Conservation (phyloP, 257 asterid species). For the Nicotiana sylvestris region DNA sequence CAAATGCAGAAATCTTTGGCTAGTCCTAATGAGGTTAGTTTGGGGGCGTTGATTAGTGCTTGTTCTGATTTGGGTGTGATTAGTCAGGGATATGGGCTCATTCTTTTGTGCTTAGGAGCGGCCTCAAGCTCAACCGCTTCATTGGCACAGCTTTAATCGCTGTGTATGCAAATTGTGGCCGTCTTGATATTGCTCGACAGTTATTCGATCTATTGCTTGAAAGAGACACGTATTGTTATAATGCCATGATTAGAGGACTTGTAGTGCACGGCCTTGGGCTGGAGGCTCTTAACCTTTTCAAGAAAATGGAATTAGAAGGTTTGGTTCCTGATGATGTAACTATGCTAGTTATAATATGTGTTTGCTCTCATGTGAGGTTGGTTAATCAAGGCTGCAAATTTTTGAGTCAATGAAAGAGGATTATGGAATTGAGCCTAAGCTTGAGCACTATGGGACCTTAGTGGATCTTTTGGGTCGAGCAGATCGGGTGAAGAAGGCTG, state of each 20-base stretch:
- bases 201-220: conserved; percentile 22
- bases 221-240: conserved; percentile 34
- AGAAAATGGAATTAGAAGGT: conserved; percentile 28
- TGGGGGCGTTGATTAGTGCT: conserved; percentile 34
- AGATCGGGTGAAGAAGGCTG: conserved; percentile 46
- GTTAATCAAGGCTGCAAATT: conserved; percentile 38
- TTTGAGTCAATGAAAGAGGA: conserved; percentile 34
- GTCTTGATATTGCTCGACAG: conserved; percentile 40
- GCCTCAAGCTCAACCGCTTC: conserved; percentile 26
- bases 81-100: conserved; percentile 50
- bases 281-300: conserved; percentile 46
- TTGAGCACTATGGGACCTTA: conserved; percentile 56
- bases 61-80: conserved; percentile 46
- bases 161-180: conserved; percentile 54
- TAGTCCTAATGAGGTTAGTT: conserved; percentile 21
- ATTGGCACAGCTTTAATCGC: conserved; percentile 45
- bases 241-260: conserved; percentile 53
- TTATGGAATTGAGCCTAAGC: conserved; percentile 28
- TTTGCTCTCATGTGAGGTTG: conserved; percentile 34
- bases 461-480: conserved; percentile 52
- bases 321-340: conserved; percentile 42
- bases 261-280: conserved; percentile 51
- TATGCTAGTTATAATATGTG: conserved; percentile 12
- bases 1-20: conserved; percentile 36
- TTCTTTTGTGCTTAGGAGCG: conserved; percentile 23